These are phyloP conservation scores for Venturia asperata DNA, from an alignment of 2,329 filamentous ascomycete species.

Conservation along the genomic window DNA sequence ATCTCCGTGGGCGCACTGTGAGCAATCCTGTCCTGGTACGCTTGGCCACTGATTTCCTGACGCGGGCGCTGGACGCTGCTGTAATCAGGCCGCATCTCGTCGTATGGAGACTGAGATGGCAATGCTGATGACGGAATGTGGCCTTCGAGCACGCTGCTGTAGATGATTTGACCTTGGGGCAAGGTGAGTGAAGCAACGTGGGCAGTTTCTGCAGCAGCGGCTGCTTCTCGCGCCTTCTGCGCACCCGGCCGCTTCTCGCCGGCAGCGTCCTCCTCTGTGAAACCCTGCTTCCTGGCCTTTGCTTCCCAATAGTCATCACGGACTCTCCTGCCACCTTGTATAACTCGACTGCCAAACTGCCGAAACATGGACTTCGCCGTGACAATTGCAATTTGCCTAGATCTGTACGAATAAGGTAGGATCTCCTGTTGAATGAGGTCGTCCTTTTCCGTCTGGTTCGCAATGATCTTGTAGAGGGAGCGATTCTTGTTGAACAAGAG, in stretches of 20 bases:
- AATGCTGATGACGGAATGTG: conserved; percentile 41
- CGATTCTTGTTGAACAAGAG: conserved; percentile 97
- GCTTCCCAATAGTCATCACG: conserved; percentile 98
- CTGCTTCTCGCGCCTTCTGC: conserved; percentile 77
- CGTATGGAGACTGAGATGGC: conserved; percentile 43
- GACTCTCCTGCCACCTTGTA: conserved; percentile 80
- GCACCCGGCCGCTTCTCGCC: conserved; percentile 94
- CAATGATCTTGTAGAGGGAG: conserved; percentile 95
- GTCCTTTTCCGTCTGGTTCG: conserved; percentile 91
- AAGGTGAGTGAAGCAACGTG: conserved; percentile 53
- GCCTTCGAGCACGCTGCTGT: conserved; percentile 59
- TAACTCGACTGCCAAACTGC: conserved; percentile 92
- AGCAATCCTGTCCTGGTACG: conserved; percentile 73
- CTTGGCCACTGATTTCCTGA: conserved; percentile 79
- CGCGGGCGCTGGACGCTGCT: conserved; percentile 75
- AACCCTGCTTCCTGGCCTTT: conserved; percentile 94
- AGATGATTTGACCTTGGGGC: conserved; percentile 79
- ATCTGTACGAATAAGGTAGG: conserved; percentile 92
- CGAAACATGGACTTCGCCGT: conserved; percentile 98
- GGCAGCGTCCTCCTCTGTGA: conserved; percentile 91
- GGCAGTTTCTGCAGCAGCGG: conserved; percentile 54
- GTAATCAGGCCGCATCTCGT: conserved; percentile 50
- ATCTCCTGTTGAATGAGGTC: conserved; percentile 93
- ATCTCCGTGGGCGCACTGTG: conserved; percentile 58
- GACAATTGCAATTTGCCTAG: conserved; percentile 96